Base-by-base conservation (phyloP, 441 rosid genomes). In the Pelargonium myrrhifolium region DNA sequence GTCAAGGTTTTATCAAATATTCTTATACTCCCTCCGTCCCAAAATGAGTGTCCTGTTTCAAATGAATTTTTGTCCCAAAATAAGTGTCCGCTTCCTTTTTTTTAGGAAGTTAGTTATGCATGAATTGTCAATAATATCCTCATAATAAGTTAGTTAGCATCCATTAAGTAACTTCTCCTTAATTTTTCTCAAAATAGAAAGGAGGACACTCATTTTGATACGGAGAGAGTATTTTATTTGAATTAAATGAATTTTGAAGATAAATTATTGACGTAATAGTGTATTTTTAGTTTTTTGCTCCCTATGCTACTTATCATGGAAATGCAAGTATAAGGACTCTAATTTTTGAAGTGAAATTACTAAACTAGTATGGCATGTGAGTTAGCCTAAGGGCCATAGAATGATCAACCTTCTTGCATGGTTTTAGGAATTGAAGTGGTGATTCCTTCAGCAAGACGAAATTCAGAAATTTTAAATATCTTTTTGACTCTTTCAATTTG, bases 1-100 rank as follows among this genome's bases (percentile, higher is more conserved):
- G 88, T 85, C 71, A 85, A 86, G 94, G 95, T 86, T 71, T 65
- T 64, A 10, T 61, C 62, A 14, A 31, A 39, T 70, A 58, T 64
- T 69, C 37, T 45, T 22, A 56, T n/a, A n/a, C n/a, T n/a, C n/a
- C n/a, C n/a, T n/a, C n/a, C n/a, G n/a, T n/a, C n/a, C n/a, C n/a
- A n/a, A n/a, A n/a, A n/a, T n/a, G n/a, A n/a, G n/a, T n/a, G n/a
- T n/a, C n/a, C n/a, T n/a, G n/a, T n/a, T n/a, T n/a, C n/a, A n/a
- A n/a, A n/a, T n/a, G n/a, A n/a, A n/a, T n/a, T n/a, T n/a, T n/a
- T n/a, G n/a, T n/a, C n/a, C n/a, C n/a, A n/a, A n/a, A n/a, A n/a
- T n/a, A n/a, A n/a, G n/a, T n/a, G n/a, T n/a, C n/a, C n/a, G n/a
- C n/a, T n/a, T n/a, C n/a, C n/a, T n/a, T n/a, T n/a, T n/a, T n/a